A percentile compares a stretch with the other conserved stretches of the same genome.
These are phyloP conservation scores for Cucumis melo DNA, from an alignment of 306 rosid genomes.

Conservation along the genomic window DNA sequence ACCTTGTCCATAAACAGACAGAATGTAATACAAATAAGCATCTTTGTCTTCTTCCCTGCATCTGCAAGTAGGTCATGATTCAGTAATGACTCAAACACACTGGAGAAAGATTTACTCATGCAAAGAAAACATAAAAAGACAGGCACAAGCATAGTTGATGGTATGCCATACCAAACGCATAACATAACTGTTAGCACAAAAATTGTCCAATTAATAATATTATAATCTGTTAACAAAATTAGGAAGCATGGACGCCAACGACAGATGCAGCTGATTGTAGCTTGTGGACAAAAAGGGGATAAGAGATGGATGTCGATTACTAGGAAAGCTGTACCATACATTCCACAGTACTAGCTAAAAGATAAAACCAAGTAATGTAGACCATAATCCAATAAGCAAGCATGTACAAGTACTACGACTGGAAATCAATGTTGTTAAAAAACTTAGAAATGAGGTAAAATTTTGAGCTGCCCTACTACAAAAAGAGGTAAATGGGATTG, in stretches of 20 bases:
- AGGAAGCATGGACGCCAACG: neutral
- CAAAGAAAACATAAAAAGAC: neutral
- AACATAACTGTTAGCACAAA: neutral
- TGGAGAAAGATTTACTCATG: neutral
- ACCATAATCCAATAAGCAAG: neutral
- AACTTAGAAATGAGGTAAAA: neutral
- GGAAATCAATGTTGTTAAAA: neutral
- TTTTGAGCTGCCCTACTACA: neutral
- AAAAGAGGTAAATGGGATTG: neutral
- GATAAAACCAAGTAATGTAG: neutral
- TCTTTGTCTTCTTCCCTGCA: constrained; percentile 95
- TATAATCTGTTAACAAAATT: neutral
- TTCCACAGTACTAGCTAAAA: neutral
- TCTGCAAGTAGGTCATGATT: constrained; percentile 33
- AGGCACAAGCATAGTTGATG: neutral
- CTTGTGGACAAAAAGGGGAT: neutral
- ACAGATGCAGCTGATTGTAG: neutral
- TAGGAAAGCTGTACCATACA: neutral
- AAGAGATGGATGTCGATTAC: neutral
- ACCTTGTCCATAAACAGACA: constrained; percentile 80
- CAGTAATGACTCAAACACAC: constrained; percentile 5
- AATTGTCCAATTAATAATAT: neutral
- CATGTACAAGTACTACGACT: neutral
- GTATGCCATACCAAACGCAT: neutral
- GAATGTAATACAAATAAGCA: constrained; percentile 76